A percentile compares a stretch with the other conserved stretches of the same genome.
Conservation (phyloP, 768 basidiomycete genomes). For the Rhodotorula toruloides region DNA sequence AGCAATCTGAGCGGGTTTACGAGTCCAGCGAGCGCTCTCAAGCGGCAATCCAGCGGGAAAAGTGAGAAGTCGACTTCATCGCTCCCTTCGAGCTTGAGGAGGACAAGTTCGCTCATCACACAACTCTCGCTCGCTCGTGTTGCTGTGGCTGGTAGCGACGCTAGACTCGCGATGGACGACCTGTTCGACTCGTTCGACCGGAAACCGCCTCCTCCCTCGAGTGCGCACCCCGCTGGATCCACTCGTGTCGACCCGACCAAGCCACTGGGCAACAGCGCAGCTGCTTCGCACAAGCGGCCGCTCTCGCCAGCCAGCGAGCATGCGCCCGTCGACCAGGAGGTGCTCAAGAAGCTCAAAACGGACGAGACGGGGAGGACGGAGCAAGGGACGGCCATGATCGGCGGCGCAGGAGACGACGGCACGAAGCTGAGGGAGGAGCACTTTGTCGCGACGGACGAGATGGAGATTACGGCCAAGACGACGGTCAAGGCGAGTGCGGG, state of each 20-base stretch:
- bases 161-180: too few species aligned
- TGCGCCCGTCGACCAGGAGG: constrained; percentile 5
- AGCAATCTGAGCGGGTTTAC: background rate
- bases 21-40: background rate
- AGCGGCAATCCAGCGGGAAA: background rate
- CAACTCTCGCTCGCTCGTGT: background rate
- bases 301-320: constrained; percentile 12
- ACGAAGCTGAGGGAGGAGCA: background rate
- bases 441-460: constrained; percentile 75
- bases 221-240: background rate
- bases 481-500: constrained; percentile 86
- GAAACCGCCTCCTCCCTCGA: constrained; percentile 17
- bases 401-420: background rate
- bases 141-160: too few species aligned
- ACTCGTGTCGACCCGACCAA: constrained; percentile 4
- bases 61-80: background rate
- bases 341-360: constrained; percentile 16
- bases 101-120: too few species aligned
- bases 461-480: constrained; percentile 87
- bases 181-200: constrained; percentile 23
- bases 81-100: too few species aligned
- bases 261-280: background rate
- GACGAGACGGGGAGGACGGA: background rate
- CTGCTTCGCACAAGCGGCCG: constrained; percentile 2
- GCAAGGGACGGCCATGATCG: constrained; percentile 1